Evolutionary conservation across 495 filamentous ascomycete species (phyloP).

Genomic region (Penicillium soppii): DNA sequence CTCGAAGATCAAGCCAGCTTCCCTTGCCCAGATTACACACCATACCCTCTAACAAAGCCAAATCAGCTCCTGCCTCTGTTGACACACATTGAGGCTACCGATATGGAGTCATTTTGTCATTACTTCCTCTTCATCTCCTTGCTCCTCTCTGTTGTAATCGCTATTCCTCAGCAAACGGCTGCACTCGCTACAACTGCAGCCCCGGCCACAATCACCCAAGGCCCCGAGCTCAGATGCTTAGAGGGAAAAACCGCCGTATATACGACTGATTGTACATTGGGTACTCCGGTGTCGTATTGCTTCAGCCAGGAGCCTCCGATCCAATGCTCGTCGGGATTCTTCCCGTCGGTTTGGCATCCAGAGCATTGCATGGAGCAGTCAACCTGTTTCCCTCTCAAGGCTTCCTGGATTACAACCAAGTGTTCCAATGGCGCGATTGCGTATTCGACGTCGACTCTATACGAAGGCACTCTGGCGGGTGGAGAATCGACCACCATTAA

Average conservation of each 20-base stretch:
- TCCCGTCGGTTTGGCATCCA: slow-evolving; percentile 30
- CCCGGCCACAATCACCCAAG: slow-evolving; percentile 14
- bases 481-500: slow-evolving; percentile 18
- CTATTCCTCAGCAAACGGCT: slow-evolving; percentile 12
- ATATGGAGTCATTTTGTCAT: neutral
- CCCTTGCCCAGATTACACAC: no score
- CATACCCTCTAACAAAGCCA: no score
- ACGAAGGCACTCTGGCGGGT: slow-evolving; percentile 19
- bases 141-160: neutral
- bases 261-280: slow-evolving; percentile 30
- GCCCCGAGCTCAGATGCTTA: slow-evolving; percentile 15
- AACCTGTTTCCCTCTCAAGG: slow-evolving; percentile 26
- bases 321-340: slow-evolving; percentile 19
- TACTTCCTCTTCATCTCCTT: neutral
- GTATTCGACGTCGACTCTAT: slow-evolving; percentile 21
- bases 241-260: slow-evolving; percentile 24
- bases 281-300: slow-evolving; percentile 24
- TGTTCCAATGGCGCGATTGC: slow-evolving; percentile 27
- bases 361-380: slow-evolving; percentile 26
- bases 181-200: slow-evolving; percentile 1
- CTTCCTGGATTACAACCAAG: slow-evolving; percentile 27
- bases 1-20: neutral
- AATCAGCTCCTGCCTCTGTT: no score
- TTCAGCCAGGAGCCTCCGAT: slow-evolving; percentile 14
- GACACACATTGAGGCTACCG: neutral